A percentile compares a stretch with the other conserved stretches of the same genome.
Conservation (phyloP, 306 rosid genomes). For the Erythrophleum fordii region DNA sequence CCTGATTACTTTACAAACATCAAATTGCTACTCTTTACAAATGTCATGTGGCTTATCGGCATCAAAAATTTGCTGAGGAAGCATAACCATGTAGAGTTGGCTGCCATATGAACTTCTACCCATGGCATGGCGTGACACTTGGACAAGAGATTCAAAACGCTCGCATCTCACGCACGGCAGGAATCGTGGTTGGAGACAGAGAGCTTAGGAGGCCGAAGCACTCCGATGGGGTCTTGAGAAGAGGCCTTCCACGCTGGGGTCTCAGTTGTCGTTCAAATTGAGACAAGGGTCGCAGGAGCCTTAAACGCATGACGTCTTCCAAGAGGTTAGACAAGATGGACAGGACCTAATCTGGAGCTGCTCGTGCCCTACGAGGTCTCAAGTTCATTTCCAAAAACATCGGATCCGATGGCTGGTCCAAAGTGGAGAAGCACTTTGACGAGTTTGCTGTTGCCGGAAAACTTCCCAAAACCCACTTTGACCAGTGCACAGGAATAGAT, state of each 20-base stretch:
- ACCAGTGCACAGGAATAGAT: slow-evolving; percentile 90
- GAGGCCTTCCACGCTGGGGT: slow-evolving; percentile 50
- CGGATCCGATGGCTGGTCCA: slow-evolving; percentile 72
- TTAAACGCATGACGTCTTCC: slow-evolving; percentile 76
- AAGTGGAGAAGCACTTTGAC: slow-evolving; percentile 64
- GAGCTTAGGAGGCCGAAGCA: slow-evolving; percentile 52
- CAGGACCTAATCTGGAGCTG: slow-evolving; percentile 73
- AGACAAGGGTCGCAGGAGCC: slow-evolving; percentile 82
- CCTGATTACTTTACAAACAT: too few relatives aligned
- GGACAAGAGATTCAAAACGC: too few relatives aligned
- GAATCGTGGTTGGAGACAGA: slow-evolving; percentile 66
- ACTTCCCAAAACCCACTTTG: slow-evolving; percentile 68
- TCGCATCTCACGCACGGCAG: too few relatives aligned
- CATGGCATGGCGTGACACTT: too few relatives aligned
- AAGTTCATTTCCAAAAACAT: slow-evolving; percentile 79
- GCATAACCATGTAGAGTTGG: too few relatives aligned
- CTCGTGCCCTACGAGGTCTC: slow-evolving; percentile 76
- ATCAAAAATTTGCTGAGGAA: too few relatives aligned
- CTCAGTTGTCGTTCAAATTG: slow-evolving; percentile 45
- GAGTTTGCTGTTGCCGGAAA: slow-evolving; percentile 57
- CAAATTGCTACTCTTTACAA: too few relatives aligned
- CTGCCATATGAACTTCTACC: too few relatives aligned
- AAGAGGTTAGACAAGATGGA: slow-evolving; percentile 60
- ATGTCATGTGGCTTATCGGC: too few relatives aligned
- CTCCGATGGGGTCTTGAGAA: slow-evolving; percentile 59